Base-by-base conservation (phyloP, 306 rosid species). In the Lablab purpureus region DNA sequence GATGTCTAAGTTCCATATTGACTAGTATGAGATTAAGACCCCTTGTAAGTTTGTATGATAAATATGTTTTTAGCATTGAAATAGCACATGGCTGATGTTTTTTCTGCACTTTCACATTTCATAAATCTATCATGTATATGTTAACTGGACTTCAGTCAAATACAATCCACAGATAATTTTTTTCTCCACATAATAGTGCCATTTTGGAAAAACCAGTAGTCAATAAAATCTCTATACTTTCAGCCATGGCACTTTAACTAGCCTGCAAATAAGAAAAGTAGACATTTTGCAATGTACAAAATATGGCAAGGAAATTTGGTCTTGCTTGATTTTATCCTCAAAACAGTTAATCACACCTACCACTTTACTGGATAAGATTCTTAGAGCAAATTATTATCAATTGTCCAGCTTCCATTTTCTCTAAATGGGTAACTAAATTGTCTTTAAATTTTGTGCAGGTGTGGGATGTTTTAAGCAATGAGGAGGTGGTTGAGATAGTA, bases 391-490 rank as follows among this genome's bases (percentile, higher is more conserved):
- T 8, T 50, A 37, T 22, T 49, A 63, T 73, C 25, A 32, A 40
- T 25, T 73, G 18, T 40, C 40, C 14, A 13, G 21, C 60, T 13
- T 62, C 71, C 56, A 46, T 45, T 37, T 49, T 71, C n/a, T 25
- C 32, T 75, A 21, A 41, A 25, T 2, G 28, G 12, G n/a, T 22
- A 40, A 73, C 25, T 34, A 43, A n/a, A 63, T 82, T 64, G 47
- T 30, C 65, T 40, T 66, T 7, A 2, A 32, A 3, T 32, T 19
- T 43, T 74, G 71, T 82, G 17, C 84, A 96, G 99, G 96, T 96
- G 17, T 96, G 99, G 99, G 99, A 96, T 88, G 99, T 93, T 76
- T 82, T 96, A 78, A 96, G 93, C 89, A 96, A 96, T 67, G 98
- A 91, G 81, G 97, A 96, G 86, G 99, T 96, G 80, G 98, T 96